Conservation (phyloP, 805 yeast genomes). For the Lipomyces mesembrius region DNA sequence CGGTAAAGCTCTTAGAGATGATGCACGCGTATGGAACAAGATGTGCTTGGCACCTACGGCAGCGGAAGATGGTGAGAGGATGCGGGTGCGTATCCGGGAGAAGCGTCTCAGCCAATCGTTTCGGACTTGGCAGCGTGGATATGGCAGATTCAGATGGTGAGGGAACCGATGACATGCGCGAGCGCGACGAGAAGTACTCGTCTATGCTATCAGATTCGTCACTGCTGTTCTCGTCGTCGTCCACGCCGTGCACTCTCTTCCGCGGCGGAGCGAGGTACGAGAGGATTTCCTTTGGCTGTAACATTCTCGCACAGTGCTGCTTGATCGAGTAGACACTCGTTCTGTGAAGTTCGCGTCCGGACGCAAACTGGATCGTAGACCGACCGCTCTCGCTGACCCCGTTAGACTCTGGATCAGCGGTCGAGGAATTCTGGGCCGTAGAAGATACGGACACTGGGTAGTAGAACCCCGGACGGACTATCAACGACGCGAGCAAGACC, state of each 20-base stretch:
- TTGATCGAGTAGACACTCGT: slow-evolving; percentile 9
- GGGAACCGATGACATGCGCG: neutral
- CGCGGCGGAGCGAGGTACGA: slow-evolving; percentile 11
- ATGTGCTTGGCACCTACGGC: slow-evolving; percentile 29
- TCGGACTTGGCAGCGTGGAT: neutral
- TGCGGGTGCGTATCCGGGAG: slow-evolving; percentile 13
- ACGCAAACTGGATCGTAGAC: slow-evolving; percentile 4
- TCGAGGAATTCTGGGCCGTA: neutral
- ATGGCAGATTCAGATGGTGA: neutral
- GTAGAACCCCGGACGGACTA: slow-evolving; percentile 31
- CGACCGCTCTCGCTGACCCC: slow-evolving; percentile 7
- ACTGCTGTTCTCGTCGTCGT: neutral
- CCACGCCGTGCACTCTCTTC: neutral
- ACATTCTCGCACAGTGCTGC: neutral
- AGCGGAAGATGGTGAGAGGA: slow-evolving; percentile 24
- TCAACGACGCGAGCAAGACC: slow-evolving; percentile 32
- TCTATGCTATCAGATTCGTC: slow-evolving; percentile 6
- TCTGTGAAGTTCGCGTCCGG: slow-evolving; percentile 6
- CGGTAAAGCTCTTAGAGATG: slow-evolving; percentile 30
- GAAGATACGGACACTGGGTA: neutral
- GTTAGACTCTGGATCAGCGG: neutral
- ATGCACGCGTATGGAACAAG: slow-evolving; percentile 15
- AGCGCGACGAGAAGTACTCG: neutral
- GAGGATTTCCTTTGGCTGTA: neutral
- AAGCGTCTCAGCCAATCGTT: slow-evolving; percentile 6